A percentile compares a stretch with the other conserved stretches of the same genome.
phyloP scores from a whole-genome alignment of 306 rosid genomes.

The Trifolium fragiferum region DNA sequence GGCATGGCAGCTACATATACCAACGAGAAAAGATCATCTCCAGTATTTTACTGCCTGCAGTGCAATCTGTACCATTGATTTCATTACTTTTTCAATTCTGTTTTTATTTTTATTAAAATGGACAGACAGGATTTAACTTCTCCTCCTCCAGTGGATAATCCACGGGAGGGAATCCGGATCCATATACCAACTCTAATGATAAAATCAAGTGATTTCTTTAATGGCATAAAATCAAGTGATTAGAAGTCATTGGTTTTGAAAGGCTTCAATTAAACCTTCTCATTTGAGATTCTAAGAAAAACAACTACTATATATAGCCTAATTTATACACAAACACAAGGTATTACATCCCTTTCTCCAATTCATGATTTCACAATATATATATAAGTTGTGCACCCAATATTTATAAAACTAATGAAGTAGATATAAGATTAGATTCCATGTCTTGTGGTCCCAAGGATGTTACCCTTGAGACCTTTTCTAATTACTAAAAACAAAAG shows the following conservation, averaged over 20 bases:
- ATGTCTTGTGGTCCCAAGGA: constrained; percentile 38
- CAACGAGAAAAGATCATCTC: too few relatives aligned
- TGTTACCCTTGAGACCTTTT: constrained; percentile 25
- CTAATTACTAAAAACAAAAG: constrained; percentile 44
- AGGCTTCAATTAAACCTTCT: background rate
- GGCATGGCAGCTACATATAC: background rate
- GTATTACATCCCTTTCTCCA: constrained; percentile 31
- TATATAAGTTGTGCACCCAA: constrained; percentile 32
- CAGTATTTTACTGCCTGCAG: too few relatives aligned
- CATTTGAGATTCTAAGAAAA: background rate
- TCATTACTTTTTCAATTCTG: too few relatives aligned
- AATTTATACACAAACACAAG: constrained; percentile 26
- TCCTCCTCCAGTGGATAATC: too few relatives aligned
- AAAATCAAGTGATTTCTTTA: background rate
- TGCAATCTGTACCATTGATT: too few relatives aligned
- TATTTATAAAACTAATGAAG: constrained; percentile 8
- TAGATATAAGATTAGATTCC: constrained; percentile 40
- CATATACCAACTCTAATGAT: background rate
- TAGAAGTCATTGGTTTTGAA: background rate
- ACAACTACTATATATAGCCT: constrained; percentile 6
- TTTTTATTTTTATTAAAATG: too few relatives aligned
- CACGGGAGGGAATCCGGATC: too few relatives aligned
- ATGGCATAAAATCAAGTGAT: background rate
- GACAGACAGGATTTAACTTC: too few relatives aligned
- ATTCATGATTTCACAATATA: constrained; percentile 25